Evolutionary conservation across 2,329 filamentous ascomycete species (phyloP), one percentile per base, ranked within the genome.

Genomic region (Aspergillus transmontanensis): DNA sequence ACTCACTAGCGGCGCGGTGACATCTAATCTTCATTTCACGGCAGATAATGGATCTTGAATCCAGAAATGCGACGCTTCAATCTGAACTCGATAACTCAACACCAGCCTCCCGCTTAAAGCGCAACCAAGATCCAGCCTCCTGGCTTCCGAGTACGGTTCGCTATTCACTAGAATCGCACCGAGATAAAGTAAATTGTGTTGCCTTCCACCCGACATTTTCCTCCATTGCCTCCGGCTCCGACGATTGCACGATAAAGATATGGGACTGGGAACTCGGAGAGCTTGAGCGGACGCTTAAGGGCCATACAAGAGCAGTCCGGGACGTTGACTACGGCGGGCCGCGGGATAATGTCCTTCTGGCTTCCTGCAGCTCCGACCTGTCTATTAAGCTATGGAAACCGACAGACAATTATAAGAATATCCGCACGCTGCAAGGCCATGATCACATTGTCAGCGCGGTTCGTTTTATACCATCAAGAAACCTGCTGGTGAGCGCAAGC

Each of bases 191-290:
- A 63, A 96, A 90, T 61, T 94, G 92, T 72, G 89, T 97, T 62
- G 94, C 94, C 19, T 97, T 97, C 75, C 94, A 97, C 75, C 94
- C 94, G 0, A 85, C 95, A 36, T 97, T 96, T 79, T 94, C 93
- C 11, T 94, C 92, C 6, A 83, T 97, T 26, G 94, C 94, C 11
- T 95, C 93, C 0, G 94, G 92, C 19, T 96, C 93, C 10, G 94
- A 97, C 76, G 94, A 97, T 77, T 91, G 88, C 60, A 96, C 91
- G 9, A 96, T 98, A 77, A 97, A 97, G 74, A 94, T 97, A 60
- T 97, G 94, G 94, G 94, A 97, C 74, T 97, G 93, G 91, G 94
- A 97, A 73, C 81, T 96, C 28, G 94, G 94, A 55, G 94, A 97
- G 78, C 83, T 96, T 4, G 94, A 97, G 76, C 84, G 90, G 66